Conservation (phyloP, 495 filamentous ascomycete genomes). For the Hypoxylon fuscum region DNA sequence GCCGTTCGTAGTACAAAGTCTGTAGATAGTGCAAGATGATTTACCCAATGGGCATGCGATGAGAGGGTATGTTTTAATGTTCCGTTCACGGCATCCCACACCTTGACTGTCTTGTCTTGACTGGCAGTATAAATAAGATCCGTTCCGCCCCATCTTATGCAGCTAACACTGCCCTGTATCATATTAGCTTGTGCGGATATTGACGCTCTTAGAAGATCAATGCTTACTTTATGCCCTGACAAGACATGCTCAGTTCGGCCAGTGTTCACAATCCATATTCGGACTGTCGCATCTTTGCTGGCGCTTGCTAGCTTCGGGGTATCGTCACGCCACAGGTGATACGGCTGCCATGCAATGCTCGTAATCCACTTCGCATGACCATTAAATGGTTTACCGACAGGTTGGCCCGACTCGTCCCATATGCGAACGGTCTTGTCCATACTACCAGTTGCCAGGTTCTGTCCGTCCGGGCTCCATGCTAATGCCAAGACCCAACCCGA, state of each 20-base stretch:
- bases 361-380: constrained; percentile 94
- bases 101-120: constrained; percentile 93
- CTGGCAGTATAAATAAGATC: constrained; percentile 86
- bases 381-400: constrained; percentile 78
- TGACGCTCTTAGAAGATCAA: not conserved
- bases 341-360: constrained; percentile 91
- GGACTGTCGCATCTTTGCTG: constrained; percentile 88
- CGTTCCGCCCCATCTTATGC: constrained; percentile 93
- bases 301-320: constrained; percentile 84
- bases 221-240: constrained; percentile 78
- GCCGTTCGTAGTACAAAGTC: constrained; percentile 89
- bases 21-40: constrained; percentile 93
- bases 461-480: constrained; percentile 84
- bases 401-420: constrained; percentile 87
- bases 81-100: constrained; percentile 85
- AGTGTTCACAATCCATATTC: constrained; percentile 86
- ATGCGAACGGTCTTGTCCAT: constrained; percentile 93
- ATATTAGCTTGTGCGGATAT: constrained; percentile 21
- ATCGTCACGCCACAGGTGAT: constrained; percentile 79
- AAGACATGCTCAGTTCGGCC: constrained; percentile 82
- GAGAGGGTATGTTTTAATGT: constrained; percentile 80
- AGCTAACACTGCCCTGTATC: constrained; percentile 70
- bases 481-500: constrained; percentile 92
- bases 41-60: constrained; percentile 92
- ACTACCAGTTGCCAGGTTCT: constrained; percentile 85